Conservation (phyloP, 1,284 basidiomycete genomes). For the Ustilago cynodontis region DNA sequence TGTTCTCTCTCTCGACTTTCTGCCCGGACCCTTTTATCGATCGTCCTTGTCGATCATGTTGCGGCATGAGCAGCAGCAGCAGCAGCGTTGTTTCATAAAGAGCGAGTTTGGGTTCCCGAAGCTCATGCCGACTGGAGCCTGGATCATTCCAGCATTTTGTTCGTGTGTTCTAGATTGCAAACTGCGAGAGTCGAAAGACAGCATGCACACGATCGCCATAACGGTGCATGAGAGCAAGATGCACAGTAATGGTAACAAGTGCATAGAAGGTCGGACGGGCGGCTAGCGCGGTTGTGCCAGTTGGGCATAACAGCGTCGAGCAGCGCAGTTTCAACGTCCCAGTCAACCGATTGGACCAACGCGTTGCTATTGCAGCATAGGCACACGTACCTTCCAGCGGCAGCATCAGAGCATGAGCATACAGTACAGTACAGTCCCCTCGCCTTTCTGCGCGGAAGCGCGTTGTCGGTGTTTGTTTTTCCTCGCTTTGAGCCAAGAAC, state of each 20-base stretch:
- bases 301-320: too few relatives aligned
- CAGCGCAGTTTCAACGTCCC: background rate
- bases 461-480: background rate
- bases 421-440: background rate
- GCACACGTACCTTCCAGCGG: too few relatives aligned
- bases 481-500: background rate
- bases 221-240: background rate
- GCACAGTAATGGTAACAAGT: background rate
- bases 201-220: background rate
- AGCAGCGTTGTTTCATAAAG: background rate
- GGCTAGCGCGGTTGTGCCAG: background rate
- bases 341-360: background rate
- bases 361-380: background rate
- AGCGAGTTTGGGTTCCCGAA: slow-evolving; percentile 1
- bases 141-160: too few relatives aligned
- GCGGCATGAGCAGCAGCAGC: background rate
- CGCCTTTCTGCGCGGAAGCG: background rate
- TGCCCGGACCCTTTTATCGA: background rate
- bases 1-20: background rate
- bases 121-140: too few relatives aligned
- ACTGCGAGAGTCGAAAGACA: background rate
- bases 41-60: background rate
- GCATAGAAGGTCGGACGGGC: background rate
- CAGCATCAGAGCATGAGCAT: background rate
- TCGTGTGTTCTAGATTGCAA: too few relatives aligned